Conservation (phyloP, 129 eudicot genomes). For the Apium graveolens region DNA sequence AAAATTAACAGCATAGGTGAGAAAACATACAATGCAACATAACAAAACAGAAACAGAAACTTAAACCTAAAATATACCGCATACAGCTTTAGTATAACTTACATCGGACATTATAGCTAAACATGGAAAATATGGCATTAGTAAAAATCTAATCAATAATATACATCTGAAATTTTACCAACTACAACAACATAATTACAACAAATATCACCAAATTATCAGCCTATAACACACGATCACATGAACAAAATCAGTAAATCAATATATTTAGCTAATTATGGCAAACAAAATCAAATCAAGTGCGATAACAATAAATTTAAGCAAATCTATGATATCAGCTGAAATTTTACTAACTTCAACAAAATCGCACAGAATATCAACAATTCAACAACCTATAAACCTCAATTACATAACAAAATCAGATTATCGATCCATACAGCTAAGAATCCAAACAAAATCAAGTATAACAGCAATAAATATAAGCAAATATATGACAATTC, state of each 20-base stretch:
- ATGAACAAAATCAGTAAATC: not conserved
- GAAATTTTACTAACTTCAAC: too few species aligned
- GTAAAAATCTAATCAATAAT: not conserved
- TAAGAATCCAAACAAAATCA: not conserved
- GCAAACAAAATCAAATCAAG: not conserved
- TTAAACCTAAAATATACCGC: not conserved
- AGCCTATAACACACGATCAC: not conserved
- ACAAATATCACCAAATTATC: not conserved
- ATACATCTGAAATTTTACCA: not conserved
- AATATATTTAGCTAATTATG: not conserved
- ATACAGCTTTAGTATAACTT: not conserved
- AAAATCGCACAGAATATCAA: not conserved
- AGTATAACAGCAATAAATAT: not conserved
- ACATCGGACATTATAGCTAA: not conserved
- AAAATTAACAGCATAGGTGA: constrained; percentile 6
- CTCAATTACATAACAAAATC: not conserved
- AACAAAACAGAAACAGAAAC: not conserved
- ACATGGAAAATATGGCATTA: not conserved
- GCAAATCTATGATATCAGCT: not conserved
- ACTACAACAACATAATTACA: not conserved
- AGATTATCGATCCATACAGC: not conserved
- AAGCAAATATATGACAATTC: not conserved
- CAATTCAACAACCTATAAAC: not conserved
- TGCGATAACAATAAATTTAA: not conserved
- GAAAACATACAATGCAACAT: not conserved